Evolutionary conservation across 2,329 filamentous ascomycete genomes (phyloP).

Genomic region (Fusarium beomiforme): DNA sequence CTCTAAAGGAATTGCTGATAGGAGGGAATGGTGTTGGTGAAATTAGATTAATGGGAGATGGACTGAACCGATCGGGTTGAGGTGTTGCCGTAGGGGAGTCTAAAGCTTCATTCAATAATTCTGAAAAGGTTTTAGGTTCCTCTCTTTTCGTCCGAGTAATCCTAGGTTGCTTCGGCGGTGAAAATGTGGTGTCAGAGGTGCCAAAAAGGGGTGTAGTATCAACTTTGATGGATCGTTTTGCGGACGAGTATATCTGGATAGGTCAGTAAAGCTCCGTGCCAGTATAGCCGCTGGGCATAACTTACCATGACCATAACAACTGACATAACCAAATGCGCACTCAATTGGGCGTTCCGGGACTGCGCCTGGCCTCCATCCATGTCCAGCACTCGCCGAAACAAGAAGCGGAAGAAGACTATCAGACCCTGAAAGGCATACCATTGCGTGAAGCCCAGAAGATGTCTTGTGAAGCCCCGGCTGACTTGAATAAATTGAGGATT

Average conservation of each 20-base stretch:
- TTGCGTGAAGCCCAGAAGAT: slow-evolving; percentile 67
- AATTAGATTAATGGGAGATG: slow-evolving; percentile 29
- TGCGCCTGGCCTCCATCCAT: slow-evolving; percentile 52
- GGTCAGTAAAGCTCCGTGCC: slow-evolving; percentile 29
- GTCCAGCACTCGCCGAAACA: slow-evolving; percentile 56
- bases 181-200: slow-evolving; percentile 34
- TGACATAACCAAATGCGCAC: slow-evolving; percentile 65
- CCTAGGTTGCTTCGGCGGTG: slow-evolving; percentile 40
- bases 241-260: slow-evolving; percentile 56
- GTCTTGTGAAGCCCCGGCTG: slow-evolving; percentile 67
- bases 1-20: slow-evolving; percentile 18
- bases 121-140: slow-evolving; percentile 56
- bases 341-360: slow-evolving; percentile 54
- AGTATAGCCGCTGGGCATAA: not conserved
- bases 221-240: slow-evolving; percentile 59
- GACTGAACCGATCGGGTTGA: slow-evolving; percentile 17
- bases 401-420: slow-evolving; percentile 64
- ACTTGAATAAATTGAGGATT: slow-evolving; percentile 73
- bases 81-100: slow-evolving; percentile 37
- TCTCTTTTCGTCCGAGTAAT: slow-evolving; percentile 38
- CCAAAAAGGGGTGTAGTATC: slow-evolving; percentile 67
- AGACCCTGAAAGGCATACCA: slow-evolving; percentile 75
- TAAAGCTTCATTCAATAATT: slow-evolving; percentile 49
- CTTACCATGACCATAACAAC: slow-evolving; percentile 64
- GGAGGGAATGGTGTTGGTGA: slow-evolving; percentile 30